These are phyloP conservation scores for Lizanozyma gosingica DNA, from an alignment of 1,139 yeast genomes.

Conservation along the genomic window DNA sequence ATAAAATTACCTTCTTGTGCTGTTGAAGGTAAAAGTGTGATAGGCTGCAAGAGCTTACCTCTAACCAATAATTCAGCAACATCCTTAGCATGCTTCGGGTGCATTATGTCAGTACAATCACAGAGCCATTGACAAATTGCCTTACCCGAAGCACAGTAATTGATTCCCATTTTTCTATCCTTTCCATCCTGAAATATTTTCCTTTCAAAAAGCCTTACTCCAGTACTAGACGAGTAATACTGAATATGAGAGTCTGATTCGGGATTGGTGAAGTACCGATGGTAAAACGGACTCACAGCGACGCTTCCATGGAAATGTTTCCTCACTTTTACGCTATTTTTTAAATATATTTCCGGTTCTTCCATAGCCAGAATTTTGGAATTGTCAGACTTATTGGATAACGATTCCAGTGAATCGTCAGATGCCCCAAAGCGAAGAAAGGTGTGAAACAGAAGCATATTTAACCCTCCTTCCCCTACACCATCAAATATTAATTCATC, in stretches of 20 bases:
- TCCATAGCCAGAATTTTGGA: too few relatives aligned
- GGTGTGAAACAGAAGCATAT: background rate
- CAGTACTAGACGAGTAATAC: constrained; percentile 61
- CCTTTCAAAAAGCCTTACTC: constrained; percentile 50
- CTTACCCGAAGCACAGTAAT: constrained; percentile 60
- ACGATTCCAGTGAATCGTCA: background rate
- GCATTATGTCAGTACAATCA: constrained; percentile 76
- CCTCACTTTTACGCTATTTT: too few relatives aligned
- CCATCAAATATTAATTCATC: background rate
- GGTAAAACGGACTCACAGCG: constrained; percentile 57
- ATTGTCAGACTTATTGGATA: background rate
- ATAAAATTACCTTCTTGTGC: constrained; percentile 7
- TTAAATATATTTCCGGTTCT: too few relatives aligned
- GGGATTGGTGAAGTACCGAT: constrained; percentile 77
- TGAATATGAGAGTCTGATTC: constrained; percentile 78
- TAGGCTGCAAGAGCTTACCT: constrained; percentile 40
- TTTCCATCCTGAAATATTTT: constrained; percentile 20
- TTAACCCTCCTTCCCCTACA: background rate
- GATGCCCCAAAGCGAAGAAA: background rate
- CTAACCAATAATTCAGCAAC: constrained; percentile 50
- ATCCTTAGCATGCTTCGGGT: constrained; percentile 49
- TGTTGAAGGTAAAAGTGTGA: constrained; percentile 11
- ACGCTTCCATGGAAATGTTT: background rate
- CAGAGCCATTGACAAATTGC: constrained; percentile 79
- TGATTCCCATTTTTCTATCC: constrained; percentile 16